Base-by-base conservation (phyloP, 345 rosid species). In the Iberis pinnata region DNA sequence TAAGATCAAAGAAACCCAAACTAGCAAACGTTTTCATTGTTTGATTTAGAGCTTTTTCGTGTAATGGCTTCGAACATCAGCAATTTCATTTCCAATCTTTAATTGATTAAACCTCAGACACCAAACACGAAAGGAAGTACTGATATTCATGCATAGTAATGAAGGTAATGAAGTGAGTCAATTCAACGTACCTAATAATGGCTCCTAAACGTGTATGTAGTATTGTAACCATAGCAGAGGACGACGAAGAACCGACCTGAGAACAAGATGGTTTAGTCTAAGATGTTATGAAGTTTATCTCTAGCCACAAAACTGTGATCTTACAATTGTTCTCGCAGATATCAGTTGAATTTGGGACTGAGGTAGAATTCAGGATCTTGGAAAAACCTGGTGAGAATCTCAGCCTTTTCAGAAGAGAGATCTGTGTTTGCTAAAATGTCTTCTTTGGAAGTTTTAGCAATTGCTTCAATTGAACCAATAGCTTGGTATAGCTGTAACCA, bases 381-480 rank as follows among this genome's bases (percentile, higher is more conserved):
- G 71, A 88, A 84, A 63, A 92, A 88, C 69, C 72, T 76, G 9
- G 67, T 25, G 52, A 90, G 64, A 14, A 15, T 73, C 48, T 78
- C 86, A 19, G 88, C 93, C 70, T 92, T 92, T 20, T 83, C 83
- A 15, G 79, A 70, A 18, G 95, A 92, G 38, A 84, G 93, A 67
- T 92, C 96, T 5, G 95, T 88, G 70, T 73, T 82, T 50, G 81
- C 89, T 64, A 85, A 26, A 60, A 92, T 77, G 38, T 57, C 49
- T 64, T 78, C 84, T 76, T 81, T 83, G 9, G 93, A 78, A 70
- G 95, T 82, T 70, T 83, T 92, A 8, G 83, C 84, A 18, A 85
- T 77, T 17, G 93, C 82, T 72, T 84, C 88, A 9, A 92, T 76
- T 6, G 98, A 92, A 27, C 98, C 98, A 55, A 88, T 78, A 14